Conservation (phyloP, 352 stramenopile species). For the Phytophthora pseudosyringae region DNA sequence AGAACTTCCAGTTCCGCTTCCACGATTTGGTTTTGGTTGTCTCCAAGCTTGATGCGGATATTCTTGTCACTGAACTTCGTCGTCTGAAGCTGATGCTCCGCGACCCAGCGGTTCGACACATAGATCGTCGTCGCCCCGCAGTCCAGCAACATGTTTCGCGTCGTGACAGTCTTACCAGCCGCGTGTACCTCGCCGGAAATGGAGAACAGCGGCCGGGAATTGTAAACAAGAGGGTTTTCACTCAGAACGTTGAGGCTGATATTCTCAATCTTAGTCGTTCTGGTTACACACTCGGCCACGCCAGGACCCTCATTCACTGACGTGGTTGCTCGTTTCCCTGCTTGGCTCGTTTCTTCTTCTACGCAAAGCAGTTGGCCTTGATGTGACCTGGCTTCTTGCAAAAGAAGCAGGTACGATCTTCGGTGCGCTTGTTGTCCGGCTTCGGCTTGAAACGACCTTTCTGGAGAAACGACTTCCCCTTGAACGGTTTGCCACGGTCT, state of each 20-base stretch:
- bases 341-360: conserved; percentile 11
- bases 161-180: background rate
- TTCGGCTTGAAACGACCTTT: too few relatives aligned
- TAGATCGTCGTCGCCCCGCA: conserved; percentile 4
- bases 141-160: conserved; percentile 4
- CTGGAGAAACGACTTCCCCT: too few relatives aligned
- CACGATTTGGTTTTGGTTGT: conserved; percentile 6
- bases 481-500: too few relatives aligned
- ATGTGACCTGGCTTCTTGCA: conserved; percentile 14
- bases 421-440: too few relatives aligned
- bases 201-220: too few relatives aligned
- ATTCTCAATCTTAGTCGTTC: conserved; percentile 7
- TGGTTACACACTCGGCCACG: conserved; percentile 9
- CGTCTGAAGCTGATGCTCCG: background rate
- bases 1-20: conserved; percentile 14
- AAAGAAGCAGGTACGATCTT: conserved; percentile 1
- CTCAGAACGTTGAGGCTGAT: conserved; percentile 12
- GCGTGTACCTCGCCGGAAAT: too few relatives aligned
- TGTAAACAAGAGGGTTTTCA: conserved; percentile 14
- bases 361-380: conserved; percentile 1
- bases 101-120: background rate
- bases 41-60: conserved; percentile 6
- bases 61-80: conserved; percentile 8
- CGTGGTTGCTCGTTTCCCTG: conserved; percentile 1
- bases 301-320: background rate